Evolutionary conservation across 2,329 filamentous ascomycete species (phyloP).

Genomic region (Ascosphaera acerosa): DNA sequence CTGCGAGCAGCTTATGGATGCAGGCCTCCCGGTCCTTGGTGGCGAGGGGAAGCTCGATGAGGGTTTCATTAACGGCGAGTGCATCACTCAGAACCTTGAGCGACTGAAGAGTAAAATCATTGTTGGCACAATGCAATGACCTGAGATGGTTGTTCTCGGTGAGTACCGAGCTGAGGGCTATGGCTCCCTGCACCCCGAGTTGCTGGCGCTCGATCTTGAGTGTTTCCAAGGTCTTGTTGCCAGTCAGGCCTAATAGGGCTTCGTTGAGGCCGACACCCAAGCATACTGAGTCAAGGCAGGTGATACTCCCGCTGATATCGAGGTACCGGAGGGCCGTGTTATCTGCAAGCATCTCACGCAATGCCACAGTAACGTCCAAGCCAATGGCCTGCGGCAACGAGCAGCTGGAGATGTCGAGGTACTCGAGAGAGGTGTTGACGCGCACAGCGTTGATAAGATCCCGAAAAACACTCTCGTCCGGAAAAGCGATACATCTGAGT

Average conservation of each 20-base stretch:
- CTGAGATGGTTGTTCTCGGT: slow-evolving; percentile 36
- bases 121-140: slow-evolving; percentile 45
- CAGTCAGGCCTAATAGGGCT: slow-evolving; percentile 36
- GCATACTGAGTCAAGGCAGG: slow-evolving; percentile 42
- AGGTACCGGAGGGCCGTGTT: slow-evolving; percentile 41
- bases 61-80: slow-evolving; percentile 36
- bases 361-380: slow-evolving; percentile 36
- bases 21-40: slow-evolving; percentile 27
- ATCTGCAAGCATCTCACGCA: slow-evolving; percentile 38
- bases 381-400: slow-evolving; percentile 44
- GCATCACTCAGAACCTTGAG: slow-evolving; percentile 44
- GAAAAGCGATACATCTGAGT: slow-evolving; percentile 43
- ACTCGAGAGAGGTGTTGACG: slow-evolving; percentile 35
- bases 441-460: slow-evolving; percentile 36
- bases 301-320: slow-evolving; percentile 46
- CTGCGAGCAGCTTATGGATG: slow-evolving; percentile 30
- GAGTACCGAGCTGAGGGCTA: slow-evolving; percentile 41
- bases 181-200: slow-evolving; percentile 42
- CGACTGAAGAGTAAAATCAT: slow-evolving; percentile 43
- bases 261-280: slow-evolving; percentile 43
- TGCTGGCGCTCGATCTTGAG: slow-evolving; percentile 43
- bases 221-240: slow-evolving; percentile 34
- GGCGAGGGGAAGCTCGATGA: slow-evolving; percentile 38
- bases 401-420: slow-evolving; percentile 43
- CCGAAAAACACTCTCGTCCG: slow-evolving; percentile 37